Percentiles rank a stretch among this genome's conserved stretches.
Conservation (phyloP, 2,329 filamentous ascomycete genomes). For the Monilinia vaccinii-corymbosi region DNA sequence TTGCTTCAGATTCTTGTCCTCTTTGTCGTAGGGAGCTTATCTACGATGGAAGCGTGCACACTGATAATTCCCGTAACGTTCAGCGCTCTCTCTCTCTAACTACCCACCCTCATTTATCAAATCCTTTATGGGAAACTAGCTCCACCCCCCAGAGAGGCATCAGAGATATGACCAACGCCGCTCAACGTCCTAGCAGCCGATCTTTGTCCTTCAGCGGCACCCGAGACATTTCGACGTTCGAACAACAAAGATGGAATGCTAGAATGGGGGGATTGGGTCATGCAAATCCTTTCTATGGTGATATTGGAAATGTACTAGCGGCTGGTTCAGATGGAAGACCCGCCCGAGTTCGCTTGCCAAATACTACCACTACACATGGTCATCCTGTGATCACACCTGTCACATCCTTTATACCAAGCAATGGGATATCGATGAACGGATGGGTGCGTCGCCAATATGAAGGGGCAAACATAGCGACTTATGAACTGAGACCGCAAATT, state of each 20-base stretch:
- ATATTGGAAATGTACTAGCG: too few species aligned
- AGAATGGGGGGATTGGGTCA: neutral
- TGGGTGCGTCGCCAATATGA: neutral
- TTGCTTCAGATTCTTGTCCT: neutral
- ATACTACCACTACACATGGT: neutral
- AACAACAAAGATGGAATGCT: neutral
- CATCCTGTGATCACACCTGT: neutral
- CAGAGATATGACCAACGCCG: neutral
- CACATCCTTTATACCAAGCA: neutral
- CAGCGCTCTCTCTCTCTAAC: neutral
- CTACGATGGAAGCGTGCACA: rapidly evolving
- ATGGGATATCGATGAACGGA: too few species aligned
- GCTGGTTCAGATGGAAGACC: rapidly evolving
- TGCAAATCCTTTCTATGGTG: too few species aligned
- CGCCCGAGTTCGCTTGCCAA: too few species aligned
- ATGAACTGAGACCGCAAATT: neutral
- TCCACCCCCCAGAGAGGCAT: too few species aligned
- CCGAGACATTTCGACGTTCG: neutral
- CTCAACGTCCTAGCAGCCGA: neutral
- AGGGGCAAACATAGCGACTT: neutral
- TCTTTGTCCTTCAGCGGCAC: neutral
- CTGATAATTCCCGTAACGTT: neutral
- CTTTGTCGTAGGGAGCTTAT: neutral
- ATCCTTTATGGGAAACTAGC: neutral
- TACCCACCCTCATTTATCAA: neutral